Evolutionary conservation across 257 asterid species (phyloP).

Genomic region (Mentha longifolia): DNA sequence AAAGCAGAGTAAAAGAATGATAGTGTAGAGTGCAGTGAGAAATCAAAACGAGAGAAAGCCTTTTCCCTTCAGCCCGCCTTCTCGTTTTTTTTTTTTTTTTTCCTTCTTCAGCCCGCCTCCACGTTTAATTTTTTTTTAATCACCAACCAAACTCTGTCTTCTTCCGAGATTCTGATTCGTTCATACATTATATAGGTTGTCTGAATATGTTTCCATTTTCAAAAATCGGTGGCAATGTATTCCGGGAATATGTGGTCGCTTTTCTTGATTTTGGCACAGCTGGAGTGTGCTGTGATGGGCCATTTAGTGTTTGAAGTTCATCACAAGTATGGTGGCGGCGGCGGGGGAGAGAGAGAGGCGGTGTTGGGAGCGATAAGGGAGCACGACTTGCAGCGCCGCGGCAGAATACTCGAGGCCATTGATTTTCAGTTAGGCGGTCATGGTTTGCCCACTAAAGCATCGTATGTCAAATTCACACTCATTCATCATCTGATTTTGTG

Average conservation of each 20-base stretch:
- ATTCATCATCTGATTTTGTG: no score
- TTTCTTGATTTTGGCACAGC: constrained; percentile 37
- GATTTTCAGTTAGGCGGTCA: constrained; percentile 64
- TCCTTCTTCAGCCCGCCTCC: neutral
- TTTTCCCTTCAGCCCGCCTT: no score
- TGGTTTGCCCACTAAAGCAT: constrained; percentile 58
- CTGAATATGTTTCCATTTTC: neutral
- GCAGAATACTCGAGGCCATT: constrained; percentile 56
- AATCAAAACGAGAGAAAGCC: no score
- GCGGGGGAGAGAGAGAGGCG: no score
- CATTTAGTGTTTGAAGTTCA: constrained; percentile 62
- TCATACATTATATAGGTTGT: constrained; percentile 4
- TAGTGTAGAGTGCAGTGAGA: no score
- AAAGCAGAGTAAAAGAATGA: no score
- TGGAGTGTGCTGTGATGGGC: constrained; percentile 41
- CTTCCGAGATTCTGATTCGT: constrained; percentile 25
- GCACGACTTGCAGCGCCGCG: no score
- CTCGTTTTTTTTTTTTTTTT: no score
- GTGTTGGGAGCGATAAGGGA: no score
- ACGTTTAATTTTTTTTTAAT: constrained; percentile 20
- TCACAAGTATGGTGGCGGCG: constrained; percentile 64
- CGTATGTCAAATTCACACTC: constrained; percentile 46
- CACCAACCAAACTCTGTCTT: constrained; percentile 30
- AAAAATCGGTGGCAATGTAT: constrained; percentile 43
- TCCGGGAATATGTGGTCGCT: constrained; percentile 32